Base-by-base conservation (phyloP, 1,284 basidiomycete species). In the Leccinum holopus region DNA sequence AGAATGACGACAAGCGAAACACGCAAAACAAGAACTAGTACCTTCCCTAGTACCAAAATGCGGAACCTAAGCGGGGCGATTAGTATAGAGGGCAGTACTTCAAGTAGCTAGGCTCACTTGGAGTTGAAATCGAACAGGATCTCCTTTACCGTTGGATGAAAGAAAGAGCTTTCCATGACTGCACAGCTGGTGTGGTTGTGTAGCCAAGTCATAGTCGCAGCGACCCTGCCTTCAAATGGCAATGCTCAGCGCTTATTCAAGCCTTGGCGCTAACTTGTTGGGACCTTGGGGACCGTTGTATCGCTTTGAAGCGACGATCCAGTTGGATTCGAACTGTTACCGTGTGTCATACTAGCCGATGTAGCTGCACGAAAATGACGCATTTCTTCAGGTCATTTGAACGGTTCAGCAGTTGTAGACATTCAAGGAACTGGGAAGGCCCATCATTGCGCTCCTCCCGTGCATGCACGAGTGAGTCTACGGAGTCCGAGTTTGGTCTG, bases 21-120 rank as follows among this genome's bases (percentile, higher is more conserved):
- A 11, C 37, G 16, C 28, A 12, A 3, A 59, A 21, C 9, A 28
- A 37, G n/a, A 25, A 16, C 57, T 47, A 21, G 18, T 51, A 61
- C 60, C 60, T 61, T 61, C 39, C 60, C 57, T 14, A 61, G 37
- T 30, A 61, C 49, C 21, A 61, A 14, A 6, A 61, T 39, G 49
- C 58, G 60, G 14, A 61, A 53, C 30, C 60, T 61, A 41, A 37
- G 18, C 18, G 28, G 11, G 44, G 18, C 44, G 18, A 44, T 59
- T 25, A n/a, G 32, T 53, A 53, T 35, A 11, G 16, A 33, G 49
- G n/a, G n/a, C 8, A 25, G 33, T 37, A 35, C 28, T 33, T 58
- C 33, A 11, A 9, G 30, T 14, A 11, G 44, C 32, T 11, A 2
- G 28, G 21, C 60, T 53, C 39, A 61, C 60, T 53, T 61, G 14